Conservation (phyloP, 2,329 filamentous ascomycete species). For the Monosporascus sp. region DNA sequence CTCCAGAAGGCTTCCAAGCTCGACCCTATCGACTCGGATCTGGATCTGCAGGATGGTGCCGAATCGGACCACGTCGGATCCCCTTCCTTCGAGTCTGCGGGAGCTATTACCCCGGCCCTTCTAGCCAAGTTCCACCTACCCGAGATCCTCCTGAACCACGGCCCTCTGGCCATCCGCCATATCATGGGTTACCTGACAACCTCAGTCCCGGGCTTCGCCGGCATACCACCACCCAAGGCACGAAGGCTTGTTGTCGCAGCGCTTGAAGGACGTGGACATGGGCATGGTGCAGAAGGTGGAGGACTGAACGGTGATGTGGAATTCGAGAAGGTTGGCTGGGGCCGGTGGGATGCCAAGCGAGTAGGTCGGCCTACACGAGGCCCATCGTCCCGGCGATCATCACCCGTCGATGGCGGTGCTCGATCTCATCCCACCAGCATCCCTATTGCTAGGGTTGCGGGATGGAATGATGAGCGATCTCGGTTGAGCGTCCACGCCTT, state of each 20-base stretch:
- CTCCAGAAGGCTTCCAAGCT: slow-evolving; percentile 50
- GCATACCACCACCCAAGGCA: slow-evolving; percentile 84
- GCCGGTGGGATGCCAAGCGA: slow-evolving; percentile 83
- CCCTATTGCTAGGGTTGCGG: slow-evolving; percentile 45
- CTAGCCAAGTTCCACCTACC: slow-evolving; percentile 87
- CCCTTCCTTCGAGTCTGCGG: slow-evolving; percentile 62
- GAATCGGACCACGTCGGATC: slow-evolving; percentile 43
- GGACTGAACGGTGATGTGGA: slow-evolving; percentile 65
- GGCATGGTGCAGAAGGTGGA: slow-evolving; percentile 51
- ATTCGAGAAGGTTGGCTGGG: slow-evolving; percentile 97
- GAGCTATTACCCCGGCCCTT: slow-evolving; percentile 77
- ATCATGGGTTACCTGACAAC: slow-evolving; percentile 93
- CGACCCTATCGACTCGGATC: slow-evolving; percentile 74
- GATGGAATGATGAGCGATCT: slow-evolving; percentile 41
- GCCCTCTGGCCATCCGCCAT: slow-evolving; percentile 88
- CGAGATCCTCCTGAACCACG: slow-evolving; percentile 82
- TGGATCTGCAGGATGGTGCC: slow-evolving; percentile 71
- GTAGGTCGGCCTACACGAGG: slow-evolving; percentile 56
- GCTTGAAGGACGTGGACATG: slow-evolving; percentile 67
- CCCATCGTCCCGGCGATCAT: slow-evolving; percentile 30
- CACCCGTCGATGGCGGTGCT: slow-evolving; percentile 35
- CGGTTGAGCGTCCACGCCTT: slow-evolving; percentile 47
- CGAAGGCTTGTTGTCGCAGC: slow-evolving; percentile 88
- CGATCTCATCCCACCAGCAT: slow-evolving; percentile 46
- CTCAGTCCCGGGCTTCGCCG: slow-evolving; percentile 85